These are phyloP conservation scores for Gossypium stocksii DNA, from an alignment of 345 rosid genomes.

Conservation along the genomic window DNA sequence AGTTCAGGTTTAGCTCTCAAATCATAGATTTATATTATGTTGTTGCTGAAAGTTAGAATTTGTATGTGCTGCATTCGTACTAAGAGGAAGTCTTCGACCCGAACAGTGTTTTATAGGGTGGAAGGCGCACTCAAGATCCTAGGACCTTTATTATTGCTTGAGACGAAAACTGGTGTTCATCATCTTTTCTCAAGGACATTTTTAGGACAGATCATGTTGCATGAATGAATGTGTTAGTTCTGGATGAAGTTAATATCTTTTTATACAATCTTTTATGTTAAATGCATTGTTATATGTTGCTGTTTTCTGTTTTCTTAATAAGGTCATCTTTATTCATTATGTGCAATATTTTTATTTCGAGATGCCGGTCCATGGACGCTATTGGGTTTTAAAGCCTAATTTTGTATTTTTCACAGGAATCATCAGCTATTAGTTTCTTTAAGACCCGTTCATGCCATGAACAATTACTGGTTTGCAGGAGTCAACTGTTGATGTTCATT, in stretches of 20 bases:
- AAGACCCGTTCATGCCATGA: not conserved
- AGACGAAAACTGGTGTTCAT: not conserved
- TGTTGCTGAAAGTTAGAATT: not conserved
- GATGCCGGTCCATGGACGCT: not conserved
- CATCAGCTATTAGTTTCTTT: not conserved
- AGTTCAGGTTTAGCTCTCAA: no score
- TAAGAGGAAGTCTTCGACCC: not conserved
- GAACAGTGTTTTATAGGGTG: not conserved
- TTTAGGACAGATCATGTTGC: not conserved
- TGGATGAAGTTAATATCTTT: not conserved
- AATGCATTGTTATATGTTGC: not conserved
- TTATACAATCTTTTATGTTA: not conserved
- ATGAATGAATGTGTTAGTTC: not conserved
- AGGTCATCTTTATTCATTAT: not conserved
- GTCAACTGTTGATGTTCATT: not conserved
- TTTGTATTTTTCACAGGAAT: conserved; percentile 11
- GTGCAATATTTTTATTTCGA: not conserved
- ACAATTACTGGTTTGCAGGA: conserved; percentile 20
- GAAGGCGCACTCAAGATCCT: not conserved
- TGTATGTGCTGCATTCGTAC: not conserved
- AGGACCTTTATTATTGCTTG: not conserved
- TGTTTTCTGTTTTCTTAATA: not conserved
- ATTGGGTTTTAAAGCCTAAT: not conserved
- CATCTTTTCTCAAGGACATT: not conserved
- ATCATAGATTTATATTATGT: no score